Base-by-base conservation (phyloP, 352 stramenopile species). In the Hyaloperonospora arabidopsidis region DNA sequence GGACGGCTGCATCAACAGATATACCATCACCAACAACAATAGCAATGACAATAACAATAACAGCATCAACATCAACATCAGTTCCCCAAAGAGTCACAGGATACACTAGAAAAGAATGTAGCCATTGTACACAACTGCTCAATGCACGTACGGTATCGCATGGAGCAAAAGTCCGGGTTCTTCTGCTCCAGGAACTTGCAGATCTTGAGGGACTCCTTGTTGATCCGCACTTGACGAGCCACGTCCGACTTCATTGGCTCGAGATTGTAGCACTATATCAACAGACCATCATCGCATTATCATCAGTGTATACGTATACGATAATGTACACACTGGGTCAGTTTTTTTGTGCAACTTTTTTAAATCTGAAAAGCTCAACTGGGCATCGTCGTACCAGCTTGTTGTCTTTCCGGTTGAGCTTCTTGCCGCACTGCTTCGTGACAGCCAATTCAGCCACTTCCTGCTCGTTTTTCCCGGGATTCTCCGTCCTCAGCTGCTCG, bases 181-280 rank as follows among this genome's bases (percentile, higher is more conserved):
- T 96, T 95, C 72, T 97, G 96, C 69, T 95, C 91, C 32, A 97
- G 74, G 17, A 67, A 75, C 76, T 97, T 86, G 82, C 93, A 98
- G 59, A 97, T 89, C 77, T 95, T 95, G 49, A 94, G 50, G 52
- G 89, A 87, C 19, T 96, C 88, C 73, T 97, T 97, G 63, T 85
- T 86, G 54, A 95, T 96, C 52, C 75, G 84, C 40, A 98, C 75
- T 45, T 97, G 90, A 47, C 89, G 82, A 44, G 88, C 91, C 35
- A 97, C 83, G 43, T 96, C 87, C 66, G 94, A 95, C 76, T 98
- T 97, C 51, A 98, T 74, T 13, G 93, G 89, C 73, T 94, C 74
- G 55, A 98, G 62, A 53, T 87, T 96, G 82, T 98, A 98, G 76
- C 91, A 98, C 84, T 94, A 49, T 32, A 57, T 11, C 28, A 58